phyloP scores from a whole-genome alignment of 257 asterid species.

The Linaria vulgaris region DNA sequence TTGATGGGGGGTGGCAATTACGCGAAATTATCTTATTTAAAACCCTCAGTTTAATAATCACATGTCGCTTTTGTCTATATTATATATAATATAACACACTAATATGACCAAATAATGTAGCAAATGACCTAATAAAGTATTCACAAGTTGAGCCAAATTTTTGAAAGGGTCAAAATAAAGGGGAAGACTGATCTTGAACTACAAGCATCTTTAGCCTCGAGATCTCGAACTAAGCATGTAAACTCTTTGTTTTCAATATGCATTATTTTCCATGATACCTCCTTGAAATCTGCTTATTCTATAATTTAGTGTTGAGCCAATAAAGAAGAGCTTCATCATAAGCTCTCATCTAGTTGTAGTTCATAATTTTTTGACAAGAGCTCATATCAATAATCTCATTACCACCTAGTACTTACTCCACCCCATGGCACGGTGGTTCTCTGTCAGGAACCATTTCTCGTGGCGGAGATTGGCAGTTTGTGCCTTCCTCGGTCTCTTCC shows the following conservation, averaged over 20 bases:
- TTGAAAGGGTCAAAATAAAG: neutral
- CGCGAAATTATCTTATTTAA: too few species aligned
- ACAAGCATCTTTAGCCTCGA: slow-evolving; percentile 26
- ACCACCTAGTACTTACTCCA: slow-evolving; percentile 5
- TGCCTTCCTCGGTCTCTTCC: slow-evolving; percentile 29
- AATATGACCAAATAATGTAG: too few species aligned
- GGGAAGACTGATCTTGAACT: slow-evolving; percentile 22
- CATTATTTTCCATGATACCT: slow-evolving; percentile 19
- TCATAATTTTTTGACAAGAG: neutral
- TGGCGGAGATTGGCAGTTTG: slow-evolving; percentile 36
- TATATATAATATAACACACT: neutral
- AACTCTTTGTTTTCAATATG: slow-evolving; percentile 22
- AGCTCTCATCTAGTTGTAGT: neutral
- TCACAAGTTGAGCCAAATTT: too few species aligned
- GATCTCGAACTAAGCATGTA: slow-evolving; percentile 22
- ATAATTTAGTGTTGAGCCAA: neutral
- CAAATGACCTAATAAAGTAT: too few species aligned
- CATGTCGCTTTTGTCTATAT: neutral
- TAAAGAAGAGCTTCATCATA: neutral
- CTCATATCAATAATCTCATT: neutral
- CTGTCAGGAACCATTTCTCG: slow-evolving; percentile 26
- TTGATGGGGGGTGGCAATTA: too few species aligned
- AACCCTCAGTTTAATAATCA: neutral
- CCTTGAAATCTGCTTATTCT: slow-evolving; percentile 14
- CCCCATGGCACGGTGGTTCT: slow-evolving; percentile 36